Base-by-base conservation (phyloP, 306 rosid species). In the Pterocarpus macrocarpus region DNA sequence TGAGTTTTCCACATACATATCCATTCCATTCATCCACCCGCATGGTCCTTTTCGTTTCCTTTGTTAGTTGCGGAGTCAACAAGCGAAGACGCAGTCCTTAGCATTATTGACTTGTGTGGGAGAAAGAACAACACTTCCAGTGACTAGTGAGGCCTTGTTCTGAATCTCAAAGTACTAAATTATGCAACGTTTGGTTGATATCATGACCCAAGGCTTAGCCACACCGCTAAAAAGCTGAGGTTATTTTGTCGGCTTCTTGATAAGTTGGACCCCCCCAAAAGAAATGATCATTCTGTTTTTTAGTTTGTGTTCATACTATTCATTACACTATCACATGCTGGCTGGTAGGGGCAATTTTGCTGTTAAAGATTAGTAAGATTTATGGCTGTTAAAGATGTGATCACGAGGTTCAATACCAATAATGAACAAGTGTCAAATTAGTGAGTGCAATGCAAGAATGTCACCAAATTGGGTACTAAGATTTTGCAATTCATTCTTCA, bases 31-130 rank as follows among this genome's bases (percentile, higher is more conserved):
- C 57, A 50, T 50, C 57, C 5, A 50, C 16, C 57, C n/a, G 68
- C 69, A 11, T 71, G 58, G 50, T 85, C 66, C 32, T 57, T 76
- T 86, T 44, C 13, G 64, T 57, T 72, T 77, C 56, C 74, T 78
- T 73, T 79, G 55, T 80, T 71, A 76, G 87, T 91, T 93, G 94
- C 92, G 92, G 92, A 87, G 89, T 87, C 91, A 87, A 90, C 84
- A 93, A 89, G 93, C 89, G 80, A 87, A 86, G 85, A 61, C 69
- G 55, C 85, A 85, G 83, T 67, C 87, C 16, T 44, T 17, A 38
- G 36, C 80, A 85, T 87, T 79, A 88, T 87, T 87, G 86, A 84
- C 83, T 66, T 83, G 81, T 81, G 88, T 59, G 84, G 69, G 80
- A 56, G 85, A 88, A 83, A 80, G 77, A 64, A 70, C 69, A 71